These are phyloP conservation scores for Entomortierella beljakovae DNA, from an alignment of 192 early-diverging fungal species.

Conservation along the genomic window DNA sequence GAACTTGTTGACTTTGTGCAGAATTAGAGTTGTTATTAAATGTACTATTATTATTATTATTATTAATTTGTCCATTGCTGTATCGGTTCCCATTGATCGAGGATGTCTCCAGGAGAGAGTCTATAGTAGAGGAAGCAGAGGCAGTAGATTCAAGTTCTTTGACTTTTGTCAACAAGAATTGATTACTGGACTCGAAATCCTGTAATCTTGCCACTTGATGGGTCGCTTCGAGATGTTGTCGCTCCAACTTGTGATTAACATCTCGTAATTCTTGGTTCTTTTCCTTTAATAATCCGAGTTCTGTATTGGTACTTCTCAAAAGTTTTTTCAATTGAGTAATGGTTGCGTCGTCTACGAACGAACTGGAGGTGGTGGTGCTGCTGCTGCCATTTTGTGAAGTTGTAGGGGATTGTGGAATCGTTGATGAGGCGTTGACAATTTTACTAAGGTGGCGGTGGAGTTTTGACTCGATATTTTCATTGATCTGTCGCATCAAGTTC, in stretches of 20 bases:
- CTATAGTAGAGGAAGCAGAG: constrained; percentile 21
- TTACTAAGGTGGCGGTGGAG: constrained; percentile 41
- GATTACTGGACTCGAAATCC: constrained; percentile 43
- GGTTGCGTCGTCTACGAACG: not conserved
- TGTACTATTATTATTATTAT: not conserved
- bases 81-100: constrained; percentile 25
- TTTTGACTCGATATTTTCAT: constrained; percentile 32
- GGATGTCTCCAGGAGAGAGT: constrained; percentile 32
- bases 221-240: constrained; percentile 29
- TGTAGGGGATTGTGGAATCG: constrained; percentile 39
- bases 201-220: constrained; percentile 42
- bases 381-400: constrained; percentile 12
- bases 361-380: not conserved
- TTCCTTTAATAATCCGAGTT: constrained; percentile 32
- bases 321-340: constrained; percentile 26
- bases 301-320: constrained; percentile 20
- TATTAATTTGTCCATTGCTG: constrained; percentile 7
- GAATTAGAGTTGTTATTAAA: not conserved
- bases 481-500: constrained; percentile 48
- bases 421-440: constrained; percentile 24
- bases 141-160: constrained; percentile 50
- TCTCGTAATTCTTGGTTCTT: constrained; percentile 46
- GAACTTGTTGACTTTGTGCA: constrained; percentile 28
- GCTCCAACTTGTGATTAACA: constrained; percentile 39
- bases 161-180: constrained; percentile 36